These are phyloP conservation scores for Glarea lozoyensis DNA, from an alignment of 495 filamentous ascomycete species.

Conservation along the genomic window DNA sequence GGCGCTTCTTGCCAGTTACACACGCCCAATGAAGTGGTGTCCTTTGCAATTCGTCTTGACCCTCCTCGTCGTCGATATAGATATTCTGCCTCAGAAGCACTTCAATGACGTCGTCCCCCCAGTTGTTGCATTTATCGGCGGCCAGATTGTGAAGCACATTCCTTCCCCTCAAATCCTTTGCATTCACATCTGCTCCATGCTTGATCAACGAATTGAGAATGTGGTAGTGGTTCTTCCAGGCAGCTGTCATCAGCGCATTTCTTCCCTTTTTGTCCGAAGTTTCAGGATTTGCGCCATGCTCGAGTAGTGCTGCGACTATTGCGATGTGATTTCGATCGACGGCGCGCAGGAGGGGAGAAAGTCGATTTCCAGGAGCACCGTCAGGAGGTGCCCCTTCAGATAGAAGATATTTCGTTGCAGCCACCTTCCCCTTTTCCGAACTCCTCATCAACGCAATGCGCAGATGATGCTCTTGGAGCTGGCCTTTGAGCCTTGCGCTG, in stretches of 20 bases:
- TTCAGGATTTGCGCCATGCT: slow-evolving; percentile 32
- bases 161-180: slow-evolving; percentile 17
- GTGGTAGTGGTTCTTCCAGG: slow-evolving; percentile 20
- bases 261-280: slow-evolving; percentile 27
- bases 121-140: slow-evolving; percentile 43
- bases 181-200: slow-evolving; percentile 21
- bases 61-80: slow-evolving; percentile 30
- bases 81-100: slow-evolving; percentile 35
- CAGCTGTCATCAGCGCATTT: slow-evolving; percentile 18
- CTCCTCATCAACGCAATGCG: slow-evolving; percentile 41
- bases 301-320: slow-evolving; percentile 25
- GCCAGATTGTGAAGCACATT: slow-evolving; percentile 43
- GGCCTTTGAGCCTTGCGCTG: slow-evolving; percentile 30
- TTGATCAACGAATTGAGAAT: slow-evolving; percentile 17
- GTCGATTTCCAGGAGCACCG: slow-evolving; percentile 26
- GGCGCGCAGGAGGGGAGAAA: slow-evolving; percentile 39
- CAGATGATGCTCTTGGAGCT: slow-evolving; percentile 41
- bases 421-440: slow-evolving; percentile 36
- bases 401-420: slow-evolving; percentile 38
- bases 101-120: slow-evolving; percentile 41
- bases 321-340: slow-evolving; percentile 40
- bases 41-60: slow-evolving; percentile 37
- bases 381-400: slow-evolving; percentile 35
- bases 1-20: slow-evolving; percentile 45
- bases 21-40: slow-evolving; percentile 58